Evolutionary conservation across 305 asterid genomes (phyloP).

Genomic region (Fraxinus sp.): DNA sequence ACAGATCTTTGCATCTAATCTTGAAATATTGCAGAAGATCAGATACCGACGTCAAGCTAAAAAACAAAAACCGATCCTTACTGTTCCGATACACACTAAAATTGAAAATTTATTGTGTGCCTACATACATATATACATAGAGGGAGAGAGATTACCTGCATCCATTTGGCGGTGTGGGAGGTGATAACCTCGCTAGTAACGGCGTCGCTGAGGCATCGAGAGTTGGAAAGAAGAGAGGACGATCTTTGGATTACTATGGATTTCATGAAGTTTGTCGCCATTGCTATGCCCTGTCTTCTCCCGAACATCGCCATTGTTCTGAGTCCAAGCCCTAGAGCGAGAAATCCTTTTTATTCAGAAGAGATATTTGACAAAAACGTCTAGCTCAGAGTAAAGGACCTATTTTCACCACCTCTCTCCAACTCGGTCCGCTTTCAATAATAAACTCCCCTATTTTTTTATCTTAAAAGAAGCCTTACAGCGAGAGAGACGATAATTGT

Average conservation of each 20-base stretch:
- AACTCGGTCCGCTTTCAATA: no score
- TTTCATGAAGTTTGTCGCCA: constrained; percentile 56
- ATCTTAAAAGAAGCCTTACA: neutral
- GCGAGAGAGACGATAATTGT: neutral
- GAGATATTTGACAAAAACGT: neutral
- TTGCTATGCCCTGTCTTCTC: constrained; percentile 39
- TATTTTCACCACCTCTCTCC: no score
- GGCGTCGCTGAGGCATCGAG: constrained; percentile 52
- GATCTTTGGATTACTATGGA: constrained; percentile 30
- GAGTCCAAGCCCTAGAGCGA: neutral
- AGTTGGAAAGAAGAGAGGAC: constrained; percentile 37
- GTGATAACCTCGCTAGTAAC: constrained; percentile 54
- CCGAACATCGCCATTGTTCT: constrained; percentile 55
- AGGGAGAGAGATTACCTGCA: constrained; percentile 60
- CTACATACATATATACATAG: neutral
- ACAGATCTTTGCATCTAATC: constrained; percentile 24
- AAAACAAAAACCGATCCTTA: neutral
- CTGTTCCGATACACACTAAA: neutral
- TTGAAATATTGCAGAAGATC: neutral
- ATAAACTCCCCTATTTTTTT: neutral
- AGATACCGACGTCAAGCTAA: neutral
- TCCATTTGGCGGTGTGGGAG: constrained; percentile 88
- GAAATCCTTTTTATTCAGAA: neutral
- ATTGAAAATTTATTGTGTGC: neutral
- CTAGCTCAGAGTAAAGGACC: no score